phyloP scores from a whole-genome alignment of 495 filamentous ascomycete genomes.

The Penicillium psychrofluorescens region DNA sequence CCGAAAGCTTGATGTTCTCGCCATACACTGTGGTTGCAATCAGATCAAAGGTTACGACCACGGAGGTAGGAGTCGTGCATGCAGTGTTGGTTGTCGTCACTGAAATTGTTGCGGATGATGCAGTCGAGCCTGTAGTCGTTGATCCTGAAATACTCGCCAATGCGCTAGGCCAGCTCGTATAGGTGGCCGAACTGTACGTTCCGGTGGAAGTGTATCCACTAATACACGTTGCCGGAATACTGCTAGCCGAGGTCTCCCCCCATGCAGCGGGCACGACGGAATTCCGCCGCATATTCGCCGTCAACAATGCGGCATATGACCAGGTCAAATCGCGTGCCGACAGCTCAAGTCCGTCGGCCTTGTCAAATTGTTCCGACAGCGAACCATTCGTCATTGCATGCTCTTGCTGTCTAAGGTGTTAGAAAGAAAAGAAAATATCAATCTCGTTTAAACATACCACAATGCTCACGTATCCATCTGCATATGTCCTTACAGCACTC shows the following conservation, averaged over 20 bases:
- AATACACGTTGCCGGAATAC: slow-evolving; percentile 47
- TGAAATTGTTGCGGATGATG: slow-evolving; percentile 22
- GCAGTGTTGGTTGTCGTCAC: slow-evolving; percentile 20
- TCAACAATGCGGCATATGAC: slow-evolving; percentile 46
- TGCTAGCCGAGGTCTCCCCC: slow-evolving; percentile 44
- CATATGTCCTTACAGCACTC: slow-evolving; percentile 50
- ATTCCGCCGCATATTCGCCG: slow-evolving; percentile 41
- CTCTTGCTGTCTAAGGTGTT: slow-evolving; percentile 18
- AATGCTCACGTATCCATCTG: slow-evolving; percentile 55
- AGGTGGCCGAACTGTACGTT: slow-evolving; percentile 50
- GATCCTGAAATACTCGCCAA: slow-evolving; percentile 30
- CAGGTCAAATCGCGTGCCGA: slow-evolving; percentile 50
- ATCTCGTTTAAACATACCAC: slow-evolving; percentile 20
- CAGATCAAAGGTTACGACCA: slow-evolving; percentile 54
- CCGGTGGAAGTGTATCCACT: slow-evolving; percentile 38
- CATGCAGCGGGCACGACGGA: slow-evolving; percentile 46
- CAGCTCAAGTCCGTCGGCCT: slow-evolving; percentile 40
- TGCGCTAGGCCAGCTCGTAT: slow-evolving; percentile 47
- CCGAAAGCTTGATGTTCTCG: slow-evolving; percentile 53
- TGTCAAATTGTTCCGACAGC: slow-evolving; percentile 55
- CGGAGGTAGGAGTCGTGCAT: slow-evolving; percentile 37
- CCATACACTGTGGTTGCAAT: slow-evolving; percentile 47
- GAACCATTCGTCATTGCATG: slow-evolving; percentile 43
- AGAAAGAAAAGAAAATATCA: background rate
- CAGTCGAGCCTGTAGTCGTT: slow-evolving; percentile 24